A percentile compares a stretch with the other conserved stretches of the same genome.
Evolutionary conservation across 2,329 filamentous ascomycete genomes (phyloP).

Genomic region (Chrysoporthe austroafricana): DNA sequence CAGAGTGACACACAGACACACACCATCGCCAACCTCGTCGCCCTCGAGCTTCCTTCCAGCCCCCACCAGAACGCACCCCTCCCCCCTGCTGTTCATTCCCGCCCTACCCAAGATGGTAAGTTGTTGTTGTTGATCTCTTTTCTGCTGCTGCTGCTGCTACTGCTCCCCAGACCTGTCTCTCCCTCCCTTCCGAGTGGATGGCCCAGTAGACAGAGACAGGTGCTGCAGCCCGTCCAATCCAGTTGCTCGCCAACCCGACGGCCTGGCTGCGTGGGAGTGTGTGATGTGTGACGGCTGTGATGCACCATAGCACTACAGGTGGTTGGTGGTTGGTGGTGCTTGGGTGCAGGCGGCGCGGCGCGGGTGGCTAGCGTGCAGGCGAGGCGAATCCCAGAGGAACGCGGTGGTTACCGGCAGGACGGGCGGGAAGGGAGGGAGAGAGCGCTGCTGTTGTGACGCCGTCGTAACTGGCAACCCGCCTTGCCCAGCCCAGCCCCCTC

Average conservation of each 20-base stretch:
- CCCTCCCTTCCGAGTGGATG: background rate
- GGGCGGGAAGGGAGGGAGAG: no score
- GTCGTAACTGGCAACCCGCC: conserved; percentile 14
- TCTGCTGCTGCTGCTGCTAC: background rate
- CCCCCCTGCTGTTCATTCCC: background rate
- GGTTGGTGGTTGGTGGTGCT: background rate
- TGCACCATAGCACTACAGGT: background rate
- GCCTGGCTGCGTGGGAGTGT: no score
- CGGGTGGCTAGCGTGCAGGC: background rate
- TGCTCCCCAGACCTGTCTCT: background rate
- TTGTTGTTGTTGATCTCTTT: background rate
- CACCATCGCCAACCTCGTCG: conserved; percentile 34
- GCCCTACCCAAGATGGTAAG: conserved; percentile 1
- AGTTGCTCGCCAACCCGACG: no score
- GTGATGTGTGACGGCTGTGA: no score
- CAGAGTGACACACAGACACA: background rate
- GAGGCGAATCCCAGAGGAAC: background rate
- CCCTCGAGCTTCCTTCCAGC: conserved; percentile 6
- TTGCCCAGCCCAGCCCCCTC: background rate
- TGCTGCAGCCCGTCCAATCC: no score
- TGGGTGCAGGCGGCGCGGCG: background rate
- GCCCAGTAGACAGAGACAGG: no score
- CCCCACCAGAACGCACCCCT: background rate
- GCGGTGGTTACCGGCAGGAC: background rate
- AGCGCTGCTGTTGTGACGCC: conserved; percentile 9